Evolutionary conservation across 1,284 basidiomycete genomes (phyloP), one percentile per base, ranked within the genome.

Genomic region (Ceratobasidium sp.): DNA sequence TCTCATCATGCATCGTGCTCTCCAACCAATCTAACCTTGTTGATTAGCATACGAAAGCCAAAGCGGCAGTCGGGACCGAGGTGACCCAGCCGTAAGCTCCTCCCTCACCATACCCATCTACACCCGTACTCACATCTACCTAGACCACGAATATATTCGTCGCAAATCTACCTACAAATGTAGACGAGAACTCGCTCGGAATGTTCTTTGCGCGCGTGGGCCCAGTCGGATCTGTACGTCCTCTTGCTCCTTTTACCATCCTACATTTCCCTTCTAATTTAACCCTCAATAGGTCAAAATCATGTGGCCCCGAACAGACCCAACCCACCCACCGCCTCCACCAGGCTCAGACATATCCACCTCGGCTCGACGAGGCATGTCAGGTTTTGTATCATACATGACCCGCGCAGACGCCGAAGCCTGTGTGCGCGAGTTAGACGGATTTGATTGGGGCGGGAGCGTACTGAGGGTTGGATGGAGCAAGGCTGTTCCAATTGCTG

Each of bases 341-440:
- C 92, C 92, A 69, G 94, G 93, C 1, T 89, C 91, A 64, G 92
- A 94, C 77, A 94, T 95, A 89, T 73, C 71, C 23, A 93, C 91
- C 33, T 84, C 90, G 3, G 89, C 91, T 20, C 89, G 94, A 70
- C 88, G 91, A 76, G 95, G 95, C 13, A 87, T 98, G 53, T 95
- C 94, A 79, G 97, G 97, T 0, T 99, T 99, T 82, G 97, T 99
- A 3, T 95, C 96, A 0, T 99, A 93, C 85, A 98, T 99, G 96
- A 94, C 91, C 80, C 90, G 97, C 49, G 90, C 90, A 79, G 96
- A 97, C 83, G 97, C 98, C 1, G 97, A 99, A 83, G 87, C 85
- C 51, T 97, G 97, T 1, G 87, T 97, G 23, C 91, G 92, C 28
- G 93, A 97, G 83, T 90, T 95, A 69, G 97, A 99, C 82, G 97